Evolutionary conservation across 2,329 filamentous ascomycete genomes (phyloP), one percentile per base, ranked within the genome.

Genomic region (Alternaria viburni): DNA sequence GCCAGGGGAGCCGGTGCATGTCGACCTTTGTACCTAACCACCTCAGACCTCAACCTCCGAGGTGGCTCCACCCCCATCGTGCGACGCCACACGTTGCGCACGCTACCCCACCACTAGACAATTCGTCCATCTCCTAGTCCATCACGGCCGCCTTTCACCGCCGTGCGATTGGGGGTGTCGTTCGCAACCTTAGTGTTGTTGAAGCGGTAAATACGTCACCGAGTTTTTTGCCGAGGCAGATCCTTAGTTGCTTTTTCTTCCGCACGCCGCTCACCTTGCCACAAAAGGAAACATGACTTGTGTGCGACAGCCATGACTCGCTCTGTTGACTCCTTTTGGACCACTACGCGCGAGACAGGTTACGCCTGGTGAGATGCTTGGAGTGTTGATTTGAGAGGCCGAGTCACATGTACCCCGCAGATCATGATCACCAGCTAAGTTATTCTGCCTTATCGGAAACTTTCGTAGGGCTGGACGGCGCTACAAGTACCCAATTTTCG

Each of bases 151-250:
- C 28, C 13, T 36, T 56, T 19, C 44, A 56, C 17, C 30, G 44
- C 10, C 23, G 32, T 47, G 41, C 46, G 46, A 61, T 61, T 58
- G 54, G 47, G 26, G 28, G n/a, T 8, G 23, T 32, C 36, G 8
- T 41, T 28, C 19, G 25, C 44, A 45, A 15, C 4, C 12, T 44
- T 25, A 10, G 32, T 45, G 52, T 25, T 47, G 58, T 30, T 30
- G 45, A 30, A 51, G 25, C 25, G 32, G 26, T 26, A 43, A 25
- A 12, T 41, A 62, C 59, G 54, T 62, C 54, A 62, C 32, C 12
- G 32, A 45, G 41, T 58, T n/a, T 54, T 54, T 46, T 61, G 54
- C 59, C 54, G 19, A 50, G 59, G 59, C 59, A 51, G 17, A 21
- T 51, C 15, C 7, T 41, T 51, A 36, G 52, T 51, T 50, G 32